Evolutionary conservation across 768 basidiomycete species (phyloP), one percentile per base, ranked within the genome.

Genomic region (Mycena amicta): DNA sequence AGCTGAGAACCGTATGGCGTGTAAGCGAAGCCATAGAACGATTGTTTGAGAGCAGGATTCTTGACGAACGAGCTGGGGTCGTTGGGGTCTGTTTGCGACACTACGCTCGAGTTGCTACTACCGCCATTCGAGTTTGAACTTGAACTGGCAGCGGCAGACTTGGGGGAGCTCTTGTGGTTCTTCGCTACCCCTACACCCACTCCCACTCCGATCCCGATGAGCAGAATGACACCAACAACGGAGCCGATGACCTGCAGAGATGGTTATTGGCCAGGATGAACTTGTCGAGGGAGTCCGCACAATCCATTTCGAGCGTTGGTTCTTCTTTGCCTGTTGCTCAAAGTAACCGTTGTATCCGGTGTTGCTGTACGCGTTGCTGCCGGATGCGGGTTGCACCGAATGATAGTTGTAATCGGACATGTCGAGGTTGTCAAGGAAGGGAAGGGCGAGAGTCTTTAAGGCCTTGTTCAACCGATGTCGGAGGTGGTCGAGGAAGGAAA

Each of bases 21-120:
- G 71, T 96, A 97, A 0, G 95, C 94, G 20, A 96, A 64, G 8
- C 90, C 94, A 69, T 88, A 97, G 74, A 97, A 92, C 1, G 85
- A 79, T 63, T 90, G 83, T 62, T 88, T 80, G 46, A 96, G 74
- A 26, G 80, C 79, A 2, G 83, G 50, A 71, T 96, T 83, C 74
- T 87, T 89, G 26, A 75, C 71, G 71, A 96, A 97, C 16, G 82
- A 80, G 71, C 86, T 92, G 2, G 94, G 92, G 71, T 95, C 84
- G 60, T 73, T 78, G 8, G 83, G 75, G 66, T 83, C 71, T 2
- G 77, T 75, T 67, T 77, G 70, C n/a, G 68, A 58, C 28, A 74
- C 71, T 15, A 68, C 70, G 16, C 50, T 61, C 11, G 59, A 49
- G 4, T 68, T 60, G 30, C 22, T 22, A 18, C 53, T 43, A 20